Percentiles rank a stretch among this genome's conserved stretches.
Conservation (phyloP, 2,329 filamentous ascomycete genomes). For the Exophiala bonariae region DNA sequence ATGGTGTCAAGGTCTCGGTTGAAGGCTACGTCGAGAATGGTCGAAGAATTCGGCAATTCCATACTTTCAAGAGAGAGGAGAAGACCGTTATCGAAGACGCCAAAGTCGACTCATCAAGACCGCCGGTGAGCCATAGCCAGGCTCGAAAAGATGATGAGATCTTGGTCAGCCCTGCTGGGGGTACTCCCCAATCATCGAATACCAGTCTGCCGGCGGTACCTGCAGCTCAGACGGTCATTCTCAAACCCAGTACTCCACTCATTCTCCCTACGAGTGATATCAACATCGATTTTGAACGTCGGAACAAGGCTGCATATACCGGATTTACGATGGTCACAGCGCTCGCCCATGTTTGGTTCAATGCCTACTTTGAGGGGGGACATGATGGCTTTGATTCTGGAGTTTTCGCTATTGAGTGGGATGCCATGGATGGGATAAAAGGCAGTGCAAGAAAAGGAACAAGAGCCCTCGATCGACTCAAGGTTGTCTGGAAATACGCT, state of each 20-base stretch:
- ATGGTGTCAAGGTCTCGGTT: constrained; percentile 83
- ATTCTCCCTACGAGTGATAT: constrained; percentile 79
- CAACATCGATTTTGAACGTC: constrained; percentile 84
- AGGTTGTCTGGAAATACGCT: constrained; percentile 75
- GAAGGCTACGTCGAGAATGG: constrained; percentile 88
- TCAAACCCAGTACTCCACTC: constrained; percentile 69
- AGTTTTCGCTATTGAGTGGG: constrained; percentile 71
- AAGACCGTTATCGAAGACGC: constrained; percentile 62
- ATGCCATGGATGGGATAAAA: constrained; percentile 90
- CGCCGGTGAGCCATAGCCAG: constrained; percentile 1
- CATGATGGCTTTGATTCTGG: constrained; percentile 64
- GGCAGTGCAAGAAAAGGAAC: constrained; percentile 81
- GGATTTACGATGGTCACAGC: constrained; percentile 88
- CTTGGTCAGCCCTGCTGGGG: constrained; percentile 20
- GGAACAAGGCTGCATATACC: constrained; percentile 73
- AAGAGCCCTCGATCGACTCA: constrained; percentile 75
- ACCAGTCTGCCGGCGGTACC: constrained; percentile 56
- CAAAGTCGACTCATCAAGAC: constrained; percentile 1
- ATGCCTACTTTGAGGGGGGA: constrained; percentile 87
- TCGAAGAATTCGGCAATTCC: constrained; percentile 78
- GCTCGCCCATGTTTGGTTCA: constrained; percentile 96
- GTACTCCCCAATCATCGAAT: constrained; percentile 23
- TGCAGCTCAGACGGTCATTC: constrained; percentile 72
- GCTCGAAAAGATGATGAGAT: constrained; percentile 16
- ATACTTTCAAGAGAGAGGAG: constrained; percentile 74